Conservation (phyloP, 192 early-diverging fungal genomes). For the Backusella macrospora region DNA sequence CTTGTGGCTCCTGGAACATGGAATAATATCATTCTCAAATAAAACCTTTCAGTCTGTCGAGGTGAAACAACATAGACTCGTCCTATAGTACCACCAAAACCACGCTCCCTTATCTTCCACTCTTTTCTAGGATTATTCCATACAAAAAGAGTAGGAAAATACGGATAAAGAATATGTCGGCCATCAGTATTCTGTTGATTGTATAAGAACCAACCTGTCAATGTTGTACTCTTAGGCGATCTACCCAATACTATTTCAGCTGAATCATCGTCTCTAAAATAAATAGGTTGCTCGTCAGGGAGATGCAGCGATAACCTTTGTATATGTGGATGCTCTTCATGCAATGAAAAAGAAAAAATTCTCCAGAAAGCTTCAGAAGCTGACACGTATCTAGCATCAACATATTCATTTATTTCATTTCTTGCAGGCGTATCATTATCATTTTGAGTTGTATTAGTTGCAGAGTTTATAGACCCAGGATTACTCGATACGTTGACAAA, state of each 20-base stretch:
- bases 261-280: neutral
- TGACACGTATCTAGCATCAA: slow-evolving; percentile 34
- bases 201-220: neutral
- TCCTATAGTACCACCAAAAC: neutral
- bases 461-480: no score
- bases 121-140: neutral
- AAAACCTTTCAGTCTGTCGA: neutral
- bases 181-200: neutral
- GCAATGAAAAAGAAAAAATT: slow-evolving; percentile 36
- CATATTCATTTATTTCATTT: slow-evolving; percentile 1
- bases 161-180: neutral
- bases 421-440: no score
- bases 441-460: no score
- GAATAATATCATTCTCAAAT: neutral
- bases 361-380: slow-evolving; percentile 37
- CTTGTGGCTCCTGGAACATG: neutral
- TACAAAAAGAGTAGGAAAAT: neutral
- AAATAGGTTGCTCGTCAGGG: slow-evolving; percentile 14
- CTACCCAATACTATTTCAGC: neutral
- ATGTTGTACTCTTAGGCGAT: neutral
- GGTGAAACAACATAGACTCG: slow-evolving; percentile 11
- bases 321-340: slow-evolving; percentile 29
- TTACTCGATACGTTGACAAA: no score
- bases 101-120: neutral
- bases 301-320: slow-evolving; percentile 29